Evolutionary conservation across 1,139 yeast species (phyloP), one percentile per base, ranked within the genome.

Genomic region (Ogataea hybrid): DNA sequence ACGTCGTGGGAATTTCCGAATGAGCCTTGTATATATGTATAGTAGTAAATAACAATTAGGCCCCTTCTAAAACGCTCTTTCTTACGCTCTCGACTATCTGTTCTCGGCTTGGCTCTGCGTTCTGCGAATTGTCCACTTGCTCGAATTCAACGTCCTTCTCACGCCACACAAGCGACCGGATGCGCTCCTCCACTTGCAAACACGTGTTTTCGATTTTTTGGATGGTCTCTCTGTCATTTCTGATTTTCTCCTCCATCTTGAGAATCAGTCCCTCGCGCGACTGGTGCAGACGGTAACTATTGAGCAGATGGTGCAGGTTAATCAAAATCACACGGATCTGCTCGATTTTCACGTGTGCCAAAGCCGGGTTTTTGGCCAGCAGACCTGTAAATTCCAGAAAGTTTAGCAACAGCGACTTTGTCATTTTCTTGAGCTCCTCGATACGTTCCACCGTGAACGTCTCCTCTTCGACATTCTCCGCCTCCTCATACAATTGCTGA

Each of bases 261-360:
- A 76, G 67, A 25, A 77, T 77, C 52, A 77, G 61, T 46, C 76
- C 73, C 49, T 77, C 83, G 44, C 83, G 59, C n/a, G 79, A 74
- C 53, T 77, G 83, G 55, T 77, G 82, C 4, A 80, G 73, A 48
- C 83, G 63, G 53, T 77, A 77, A 6, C 79, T 73, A 56, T 77
- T 77, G 39, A 77, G 59, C 27, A 77, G 63, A 58, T 77, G 82
- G 54, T 77, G 79, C 37, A 77, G 68, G 54, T 77, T 77, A 47
- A 77, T 75, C 42, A 77, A 59, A 10, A 77, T 66, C 18, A 72
- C 62, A 47, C 76, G 69, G 31, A 77, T 66, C 41, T 76, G 75
- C 48, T 75, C 77, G 27, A 77, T 66, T 50, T 77, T 77, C 14
- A 57, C 53, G 37, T 66, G 69, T 44, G 72, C 74, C 42, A 70